Evolutionary conservation across 2,329 filamentous ascomycete species (phyloP), one percentile per base, ranked within the genome.

Genomic region (Fusarium anguioides): DNA sequence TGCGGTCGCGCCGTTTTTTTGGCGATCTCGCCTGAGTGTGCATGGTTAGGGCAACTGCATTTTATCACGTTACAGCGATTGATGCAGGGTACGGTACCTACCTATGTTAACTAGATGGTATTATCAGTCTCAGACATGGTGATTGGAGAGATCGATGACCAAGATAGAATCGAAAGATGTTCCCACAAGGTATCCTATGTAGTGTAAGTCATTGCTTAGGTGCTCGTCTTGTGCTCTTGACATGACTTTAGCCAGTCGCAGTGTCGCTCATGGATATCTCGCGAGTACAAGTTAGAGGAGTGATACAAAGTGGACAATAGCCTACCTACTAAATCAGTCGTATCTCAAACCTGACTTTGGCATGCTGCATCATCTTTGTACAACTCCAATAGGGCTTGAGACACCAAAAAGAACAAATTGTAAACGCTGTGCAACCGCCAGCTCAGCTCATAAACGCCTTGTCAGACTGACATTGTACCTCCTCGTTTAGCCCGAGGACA

Each of bases 21-120:
- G 63, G 50, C 72, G 70, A 72, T 72, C 70, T 72, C 54, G 64
- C 60, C 64, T 70, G 70, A 60, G 64, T 68, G 51, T 72, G 65
- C 65, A 72, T 64, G 41, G 60, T 61, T 59, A 68, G 61, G 65
- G 54, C 60, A 71, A 69, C 66, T 44, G 56, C 59, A 60, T 60
- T 61, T 54, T 49, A 57, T 60, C 62, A 67, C 61, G 56, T 60
- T 62, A 69, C 64, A 51, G 45, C 31, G 31, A 44, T 36, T 33
- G 44, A 47, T 40, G 42, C 41, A 41, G 55, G 46, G 33, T n/a
- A n/a, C n/a, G n/a, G n/a, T n/a, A n/a, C n/a, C n/a, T n/a, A n/a
- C n/a, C n/a, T n/a, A n/a, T n/a, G n/a, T n/a, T n/a, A n/a, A n/a
- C n/a, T n/a, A n/a, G n/a, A n/a, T n/a, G n/a, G n/a, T 36, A 45